These are phyloP conservation scores for Aspergillus novofumigatus DNA, from an alignment of 2,329 filamentous ascomycete genomes.

Conservation along the genomic window DNA sequence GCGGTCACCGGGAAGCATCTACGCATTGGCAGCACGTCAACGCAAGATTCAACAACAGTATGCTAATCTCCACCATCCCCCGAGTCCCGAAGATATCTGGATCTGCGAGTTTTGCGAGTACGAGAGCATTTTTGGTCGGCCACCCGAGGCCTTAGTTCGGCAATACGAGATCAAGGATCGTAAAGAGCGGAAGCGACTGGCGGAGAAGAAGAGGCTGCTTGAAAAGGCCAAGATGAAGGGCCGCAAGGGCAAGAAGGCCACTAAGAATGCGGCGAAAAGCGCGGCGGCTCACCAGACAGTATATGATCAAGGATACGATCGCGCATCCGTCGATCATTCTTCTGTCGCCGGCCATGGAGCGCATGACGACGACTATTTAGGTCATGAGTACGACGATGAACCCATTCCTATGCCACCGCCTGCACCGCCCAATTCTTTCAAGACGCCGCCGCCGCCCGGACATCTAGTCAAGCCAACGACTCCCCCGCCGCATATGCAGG, in stretches of 20 bases:
- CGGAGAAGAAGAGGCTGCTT: conserved; percentile 77
- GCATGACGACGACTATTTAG: conserved; percentile 48
- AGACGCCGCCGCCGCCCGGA: conserved; percentile 65
- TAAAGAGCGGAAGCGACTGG: conserved; percentile 73
- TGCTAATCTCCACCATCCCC: conserved; percentile 70
- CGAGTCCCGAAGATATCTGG: conserved; percentile 72
- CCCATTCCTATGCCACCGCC: conserved; percentile 36
- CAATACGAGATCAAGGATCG: conserved; percentile 94
- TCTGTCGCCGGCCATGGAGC: conserved; percentile 36
- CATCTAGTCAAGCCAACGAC: conserved; percentile 35
- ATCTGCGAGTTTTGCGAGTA: conserved; percentile 99
- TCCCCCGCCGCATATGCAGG: conserved; percentile 18
- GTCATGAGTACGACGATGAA: conserved; percentile 51
- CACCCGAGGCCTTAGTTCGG: conserved; percentile 77
- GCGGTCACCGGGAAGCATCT: conserved; percentile 65
- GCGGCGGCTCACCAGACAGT: conserved; percentile 28
- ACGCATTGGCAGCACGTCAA: conserved; percentile 69
- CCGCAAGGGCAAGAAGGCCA: conserved; percentile 79
- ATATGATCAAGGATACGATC: conserved; percentile 41
- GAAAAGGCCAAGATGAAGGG: conserved; percentile 95
- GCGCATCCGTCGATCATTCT: conserved; percentile 37
- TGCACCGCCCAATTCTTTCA: conserved; percentile 56
- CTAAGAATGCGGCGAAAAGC: conserved; percentile 59
- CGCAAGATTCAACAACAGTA: conserved; percentile 74
- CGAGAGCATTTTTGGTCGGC: conserved; percentile 86